Evolutionary conservation across 176 grass and related monocot species (phyloP).

Genomic region (Eleusine coracana): DNA sequence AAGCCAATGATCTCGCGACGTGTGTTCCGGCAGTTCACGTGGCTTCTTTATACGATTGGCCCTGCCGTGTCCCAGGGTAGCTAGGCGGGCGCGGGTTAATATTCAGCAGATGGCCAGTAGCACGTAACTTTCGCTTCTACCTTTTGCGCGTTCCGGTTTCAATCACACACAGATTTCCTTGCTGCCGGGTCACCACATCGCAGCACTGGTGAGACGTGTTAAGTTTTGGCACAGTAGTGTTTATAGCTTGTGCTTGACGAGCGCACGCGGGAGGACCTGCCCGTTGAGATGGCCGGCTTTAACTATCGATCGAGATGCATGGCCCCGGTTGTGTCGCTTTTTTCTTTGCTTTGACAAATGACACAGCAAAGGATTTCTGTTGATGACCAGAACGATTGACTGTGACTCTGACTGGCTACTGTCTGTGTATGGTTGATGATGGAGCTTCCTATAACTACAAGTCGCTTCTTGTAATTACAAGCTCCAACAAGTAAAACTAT

Average conservation of each 20-base stretch:
- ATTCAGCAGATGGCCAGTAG: not conserved
- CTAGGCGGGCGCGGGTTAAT: not conserved
- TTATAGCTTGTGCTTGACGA: not conserved
- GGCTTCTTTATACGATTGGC: not conserved
- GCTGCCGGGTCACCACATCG: not conserved
- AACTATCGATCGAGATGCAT: not conserved
- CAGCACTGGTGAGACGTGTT: not conserved
- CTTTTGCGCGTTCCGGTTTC: not conserved
- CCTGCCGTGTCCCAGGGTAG: not conserved
- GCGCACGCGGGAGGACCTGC: no score
- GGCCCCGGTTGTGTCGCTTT: not conserved
- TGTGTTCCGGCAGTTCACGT: not conserved
- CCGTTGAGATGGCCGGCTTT: not conserved
- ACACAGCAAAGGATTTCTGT: not conserved
- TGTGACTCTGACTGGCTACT: not conserved
- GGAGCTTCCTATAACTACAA: not conserved
- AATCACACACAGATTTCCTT: not conserved
- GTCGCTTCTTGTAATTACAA: not conserved
- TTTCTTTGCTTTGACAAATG: constrained; percentile 3
- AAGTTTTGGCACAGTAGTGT: not conserved
- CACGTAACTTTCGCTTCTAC: not conserved
- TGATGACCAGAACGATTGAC: not conserved
- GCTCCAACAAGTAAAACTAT: not conserved
- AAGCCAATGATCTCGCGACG: not conserved
- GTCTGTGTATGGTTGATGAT: not conserved